Evolutionary conservation across 2,329 filamentous ascomycete genomes (phyloP).

Genomic region (Aspergillus tanneri): DNA sequence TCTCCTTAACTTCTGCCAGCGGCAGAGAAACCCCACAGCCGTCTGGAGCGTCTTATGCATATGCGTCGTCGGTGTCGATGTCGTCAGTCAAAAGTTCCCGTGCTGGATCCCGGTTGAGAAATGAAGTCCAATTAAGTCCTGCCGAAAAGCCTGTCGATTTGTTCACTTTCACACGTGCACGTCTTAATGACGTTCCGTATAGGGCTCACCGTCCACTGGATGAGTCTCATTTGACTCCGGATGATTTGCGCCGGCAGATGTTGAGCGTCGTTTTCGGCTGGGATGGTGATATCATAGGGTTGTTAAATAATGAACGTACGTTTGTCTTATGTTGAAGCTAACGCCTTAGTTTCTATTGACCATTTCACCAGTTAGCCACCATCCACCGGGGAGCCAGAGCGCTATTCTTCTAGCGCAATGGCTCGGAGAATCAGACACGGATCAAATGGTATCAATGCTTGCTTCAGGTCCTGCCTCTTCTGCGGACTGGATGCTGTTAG

Average conservation of each 20-base stretch:
- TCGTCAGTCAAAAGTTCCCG: conserved; percentile 45
- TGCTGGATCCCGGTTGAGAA: conserved; percentile 67
- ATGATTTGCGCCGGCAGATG: conserved; percentile 87
- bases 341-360: conserved; percentile 21
- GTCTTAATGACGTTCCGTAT: conserved; percentile 80
- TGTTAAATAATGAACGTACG: conserved; percentile 78
- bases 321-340: conserved; percentile 7
- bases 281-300: conserved; percentile 76
- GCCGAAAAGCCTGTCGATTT: conserved; percentile 73
- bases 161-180: conserved; percentile 79
- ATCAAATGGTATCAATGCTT: conserved; percentile 74
- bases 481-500: conserved; percentile 95
- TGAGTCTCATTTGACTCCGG: conserved; percentile 61
- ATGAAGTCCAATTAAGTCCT: conserved; percentile 77
- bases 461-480: conserved; percentile 83
- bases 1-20: conserved; percentile 42
- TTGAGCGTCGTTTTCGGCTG: conserved; percentile 92
- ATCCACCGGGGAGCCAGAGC: conserved; percentile 70
- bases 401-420: conserved; percentile 86
- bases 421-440: conserved; percentile 81
- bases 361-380: conserved; percentile 57
- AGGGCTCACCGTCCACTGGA: conserved; percentile 63
- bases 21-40: conserved; percentile 36
- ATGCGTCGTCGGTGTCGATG: conserved; percentile 48
- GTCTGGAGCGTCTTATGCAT: conserved; percentile 45